phyloP scores from a whole-genome alignment of 345 rosid genomes.

The Jatropha curcas region DNA sequence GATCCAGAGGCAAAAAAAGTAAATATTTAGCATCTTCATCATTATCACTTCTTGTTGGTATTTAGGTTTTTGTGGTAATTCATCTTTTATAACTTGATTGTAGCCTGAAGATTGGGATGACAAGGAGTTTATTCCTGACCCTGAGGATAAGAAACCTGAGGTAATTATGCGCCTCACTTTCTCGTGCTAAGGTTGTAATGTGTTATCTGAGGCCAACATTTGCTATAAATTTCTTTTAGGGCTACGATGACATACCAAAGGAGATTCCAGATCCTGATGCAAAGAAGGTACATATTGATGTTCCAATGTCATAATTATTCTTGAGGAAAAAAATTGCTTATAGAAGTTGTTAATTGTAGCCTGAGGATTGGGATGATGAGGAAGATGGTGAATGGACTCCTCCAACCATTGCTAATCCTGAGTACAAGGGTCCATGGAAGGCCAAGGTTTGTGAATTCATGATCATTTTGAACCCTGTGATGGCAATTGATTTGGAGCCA shows the following conservation, averaged over 20 bases:
- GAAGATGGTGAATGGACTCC: constrained; percentile 99
- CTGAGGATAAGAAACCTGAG: constrained; percentile 96
- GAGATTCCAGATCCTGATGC: constrained; percentile 89
- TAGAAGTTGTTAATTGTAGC: constrained; percentile 43
- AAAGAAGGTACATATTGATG: constrained; percentile 56
- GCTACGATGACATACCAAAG: constrained; percentile 94
- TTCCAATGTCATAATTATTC: not conserved
- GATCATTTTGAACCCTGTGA: constrained; percentile 6
- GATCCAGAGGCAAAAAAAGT: constrained; percentile 97
- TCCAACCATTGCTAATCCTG: constrained; percentile 96
- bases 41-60: not conserved
- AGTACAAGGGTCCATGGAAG: constrained; percentile 94
- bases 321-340: constrained; percentile 7
- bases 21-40: not conserved
- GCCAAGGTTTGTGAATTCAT: constrained; percentile 61
- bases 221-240: constrained; percentile 33
- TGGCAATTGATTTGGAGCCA: not conserved
- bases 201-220: not conserved
- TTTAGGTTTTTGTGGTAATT: constrained; percentile 2
- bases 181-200: not conserved
- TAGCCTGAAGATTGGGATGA: constrained; percentile 99
- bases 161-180: constrained; percentile 27
- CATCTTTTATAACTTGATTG: constrained; percentile 11
- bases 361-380: constrained; percentile 99
- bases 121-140: constrained; percentile 82